Conservation (phyloP, 129 eudicot genomes). For the Oenanthe sinensis region DNA sequence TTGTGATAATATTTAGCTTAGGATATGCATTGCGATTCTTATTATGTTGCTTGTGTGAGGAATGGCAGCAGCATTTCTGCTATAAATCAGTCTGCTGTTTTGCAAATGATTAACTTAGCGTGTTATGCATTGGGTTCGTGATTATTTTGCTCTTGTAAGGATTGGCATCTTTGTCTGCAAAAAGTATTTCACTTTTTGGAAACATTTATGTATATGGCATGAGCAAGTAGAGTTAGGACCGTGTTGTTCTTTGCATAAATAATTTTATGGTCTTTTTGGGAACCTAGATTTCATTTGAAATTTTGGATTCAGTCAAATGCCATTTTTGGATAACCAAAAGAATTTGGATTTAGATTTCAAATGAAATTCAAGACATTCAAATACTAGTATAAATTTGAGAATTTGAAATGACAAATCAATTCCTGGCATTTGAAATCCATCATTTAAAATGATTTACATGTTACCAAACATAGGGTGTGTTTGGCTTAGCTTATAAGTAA, state of each 20-base stretch:
- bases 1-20: not conserved
- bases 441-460: too few species aligned
- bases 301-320: too few species aligned
- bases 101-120: not conserved
- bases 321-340: too few species aligned
- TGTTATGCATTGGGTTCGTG: not conserved
- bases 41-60: not conserved
- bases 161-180: not conserved
- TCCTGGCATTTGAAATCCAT: too few species aligned
- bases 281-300: too few species aligned
- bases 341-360: too few species aligned
- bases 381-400: too few species aligned
- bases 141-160: not conserved
- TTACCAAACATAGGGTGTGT: too few species aligned
- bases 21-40: not conserved
- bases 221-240: not conserved
- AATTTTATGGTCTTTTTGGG: not conserved
- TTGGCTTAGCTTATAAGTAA: too few species aligned
- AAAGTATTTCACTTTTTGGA: not conserved
- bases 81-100: not conserved
- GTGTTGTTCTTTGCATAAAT: not conserved
- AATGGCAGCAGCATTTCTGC: not conserved
- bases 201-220: not conserved
- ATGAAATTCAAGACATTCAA: too few species aligned
- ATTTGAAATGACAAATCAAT: too few species aligned